These are phyloP conservation scores for Blumeria hordei DNA, from an alignment of 2,329 filamentous ascomycete species.

Conservation along the genomic window DNA sequence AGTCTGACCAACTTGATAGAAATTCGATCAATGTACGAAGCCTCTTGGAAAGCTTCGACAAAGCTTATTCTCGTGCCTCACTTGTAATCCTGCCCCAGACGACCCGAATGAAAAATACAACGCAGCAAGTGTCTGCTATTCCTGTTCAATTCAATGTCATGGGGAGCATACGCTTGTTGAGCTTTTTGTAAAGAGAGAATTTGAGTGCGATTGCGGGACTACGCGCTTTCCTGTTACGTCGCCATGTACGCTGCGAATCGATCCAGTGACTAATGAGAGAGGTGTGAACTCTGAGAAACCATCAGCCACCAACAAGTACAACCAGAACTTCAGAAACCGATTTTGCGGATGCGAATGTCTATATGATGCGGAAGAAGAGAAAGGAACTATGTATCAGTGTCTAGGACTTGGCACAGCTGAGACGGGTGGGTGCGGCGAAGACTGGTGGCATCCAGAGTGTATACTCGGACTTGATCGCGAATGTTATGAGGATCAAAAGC, in stretches of 20 bases:
- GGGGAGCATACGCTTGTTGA: conserved; percentile 88
- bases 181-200: conserved; percentile 86
- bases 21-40: conserved; percentile 82
- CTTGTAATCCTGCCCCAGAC: conserved; percentile 62
- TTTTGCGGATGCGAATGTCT: conserved; percentile 80
- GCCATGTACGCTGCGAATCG: conserved; percentile 53
- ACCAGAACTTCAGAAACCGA: conserved; percentile 79
- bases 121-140: conserved; percentile 77
- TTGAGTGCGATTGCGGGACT: conserved; percentile 90
- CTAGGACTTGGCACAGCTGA: conserved; percentile 59
- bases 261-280: conserved; percentile 48
- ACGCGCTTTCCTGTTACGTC: conserved; percentile 42
- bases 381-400: conserved; percentile 97
- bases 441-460: conserved; percentile 95
- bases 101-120: conserved; percentile 36
- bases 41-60: conserved; percentile 75
- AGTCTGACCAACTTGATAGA: conserved; percentile 24
- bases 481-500: conserved; percentile 35
- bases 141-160: conserved; percentile 89
- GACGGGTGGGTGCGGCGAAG: conserved; percentile 77
- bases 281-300: conserved; percentile 57
- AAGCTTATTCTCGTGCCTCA: conserved; percentile 75
- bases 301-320: conserved; percentile 59
- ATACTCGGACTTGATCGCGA: conserved; percentile 55
- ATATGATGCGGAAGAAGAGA: conserved; percentile 73